Evolutionary conservation across 371 early-diverging fungal genomes (phyloP).

Genomic region (Lichtheimia ramosa): DNA sequence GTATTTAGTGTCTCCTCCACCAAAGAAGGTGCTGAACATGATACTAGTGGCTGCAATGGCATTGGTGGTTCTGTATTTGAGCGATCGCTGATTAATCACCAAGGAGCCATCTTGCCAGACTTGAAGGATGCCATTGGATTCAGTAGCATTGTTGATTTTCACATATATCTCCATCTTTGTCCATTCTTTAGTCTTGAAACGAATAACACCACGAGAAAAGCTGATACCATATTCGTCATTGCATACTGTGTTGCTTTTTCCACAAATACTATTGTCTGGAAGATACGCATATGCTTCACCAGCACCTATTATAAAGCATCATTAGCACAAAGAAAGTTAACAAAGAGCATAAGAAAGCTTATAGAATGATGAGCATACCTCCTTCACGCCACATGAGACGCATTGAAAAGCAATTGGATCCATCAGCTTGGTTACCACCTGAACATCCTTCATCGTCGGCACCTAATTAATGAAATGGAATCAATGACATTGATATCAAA

Average conservation of each 20-base stretch:
- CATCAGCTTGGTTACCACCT: conserved; percentile 46
- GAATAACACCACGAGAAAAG: conserved; percentile 48
- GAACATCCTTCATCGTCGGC: conserved; percentile 45
- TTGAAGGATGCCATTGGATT: conserved; percentile 39
- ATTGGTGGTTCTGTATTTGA: conserved; percentile 38
- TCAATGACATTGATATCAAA: neutral
- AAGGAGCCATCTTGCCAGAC: conserved; percentile 46
- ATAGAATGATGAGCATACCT: conserved; percentile 21
- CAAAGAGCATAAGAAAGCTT: neutral
- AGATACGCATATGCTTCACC: conserved; percentile 51
- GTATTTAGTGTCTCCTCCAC: conserved; percentile 42
- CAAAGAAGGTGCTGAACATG: conserved; percentile 59
- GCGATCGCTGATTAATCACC: conserved; percentile 28
- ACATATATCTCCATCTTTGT: conserved; percentile 45
- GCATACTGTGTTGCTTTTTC: conserved; percentile 29
- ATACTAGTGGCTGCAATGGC: conserved; percentile 34
- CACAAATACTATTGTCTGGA: conserved; percentile 40
- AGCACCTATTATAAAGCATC: conserved; percentile 9
- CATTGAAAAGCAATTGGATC: conserved; percentile 45
- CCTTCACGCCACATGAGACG: conserved; percentile 54
- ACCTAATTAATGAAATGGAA: conserved; percentile 15
- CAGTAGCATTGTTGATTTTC: conserved; percentile 39
- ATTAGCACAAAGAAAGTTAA: neutral
- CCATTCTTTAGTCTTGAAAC: conserved; percentile 40
- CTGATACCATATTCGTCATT: conserved; percentile 53